Evolutionary conservation across 2,329 filamentous ascomycete species (phyloP).

Genomic region (Diaporthe batatas): DNA sequence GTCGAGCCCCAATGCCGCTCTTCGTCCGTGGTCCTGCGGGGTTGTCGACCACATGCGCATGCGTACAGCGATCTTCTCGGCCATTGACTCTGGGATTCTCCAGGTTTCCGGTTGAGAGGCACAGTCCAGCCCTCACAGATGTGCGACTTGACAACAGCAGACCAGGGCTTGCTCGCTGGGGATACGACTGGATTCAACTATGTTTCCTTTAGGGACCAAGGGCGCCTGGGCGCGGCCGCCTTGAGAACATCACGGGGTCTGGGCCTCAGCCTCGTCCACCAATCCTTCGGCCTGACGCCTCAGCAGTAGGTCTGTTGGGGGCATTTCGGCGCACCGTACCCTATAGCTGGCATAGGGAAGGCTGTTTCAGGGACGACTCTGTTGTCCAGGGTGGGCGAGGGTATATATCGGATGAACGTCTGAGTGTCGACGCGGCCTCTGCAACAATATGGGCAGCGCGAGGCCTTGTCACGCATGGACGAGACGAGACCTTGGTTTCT

Average conservation of each 20-base stretch:
- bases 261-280: slow-evolving; percentile 15
- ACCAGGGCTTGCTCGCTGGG: slow-evolving; percentile 1
- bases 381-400: slow-evolving; percentile 19
- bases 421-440: not conserved
- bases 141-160: not conserved
- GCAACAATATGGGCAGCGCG: not conserved
- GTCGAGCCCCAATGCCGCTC: not conserved
- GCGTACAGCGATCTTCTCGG: not conserved
- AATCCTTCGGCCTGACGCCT: slow-evolving; percentile 5
- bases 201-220: not conserved
- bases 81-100: slow-evolving; percentile 3
- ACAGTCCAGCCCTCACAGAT: slow-evolving; percentile 6
- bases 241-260: not conserved
- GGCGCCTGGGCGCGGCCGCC: slow-evolving; percentile 15
- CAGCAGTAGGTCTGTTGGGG: not conserved
- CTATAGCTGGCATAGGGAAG: not conserved
- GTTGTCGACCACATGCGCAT: not conserved
- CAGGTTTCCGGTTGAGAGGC: not conserved
- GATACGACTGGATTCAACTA: not conserved
- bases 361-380: slow-evolving; percentile 20
- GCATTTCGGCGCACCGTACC: not conserved
- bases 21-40: not conserved
- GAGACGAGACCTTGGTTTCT: not conserved
- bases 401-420: slow-evolving; percentile 18
- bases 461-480: not conserved